These are phyloP conservation scores for Grammothele lineata DNA, from an alignment of 768 basidiomycete genomes.

Conservation along the genomic window DNA sequence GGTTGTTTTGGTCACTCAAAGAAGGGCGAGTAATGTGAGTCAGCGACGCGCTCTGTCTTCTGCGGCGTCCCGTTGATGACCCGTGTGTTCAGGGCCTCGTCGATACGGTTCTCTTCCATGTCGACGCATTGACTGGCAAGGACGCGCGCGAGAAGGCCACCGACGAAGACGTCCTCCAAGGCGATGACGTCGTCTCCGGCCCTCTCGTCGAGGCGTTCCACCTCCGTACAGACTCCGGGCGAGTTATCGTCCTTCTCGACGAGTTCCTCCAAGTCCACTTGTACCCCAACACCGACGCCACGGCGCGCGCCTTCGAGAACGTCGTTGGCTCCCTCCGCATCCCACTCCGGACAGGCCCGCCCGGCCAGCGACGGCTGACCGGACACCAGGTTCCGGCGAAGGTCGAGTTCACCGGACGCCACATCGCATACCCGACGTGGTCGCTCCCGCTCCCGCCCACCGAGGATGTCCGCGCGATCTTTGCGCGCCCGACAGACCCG, in stretches of 20 bases:
- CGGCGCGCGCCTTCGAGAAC: conserved; percentile 39
- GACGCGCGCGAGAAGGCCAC: conserved; percentile 34
- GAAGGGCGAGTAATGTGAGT: conserved; percentile 59
- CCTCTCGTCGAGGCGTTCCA: conserved; percentile 56
- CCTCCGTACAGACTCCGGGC: conserved; percentile 36
- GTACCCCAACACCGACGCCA: conserved; percentile 57
- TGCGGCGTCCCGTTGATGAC: not conserved
- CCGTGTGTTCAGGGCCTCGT: conserved; percentile 49
- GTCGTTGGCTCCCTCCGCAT: conserved; percentile 48
- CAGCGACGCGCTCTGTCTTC: not conserved
- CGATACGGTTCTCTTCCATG: conserved; percentile 72
- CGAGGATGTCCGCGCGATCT: conserved; percentile 54
- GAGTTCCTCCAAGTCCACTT: conserved; percentile 66
- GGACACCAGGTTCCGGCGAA: conserved; percentile 52
- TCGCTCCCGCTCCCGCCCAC: conserved; percentile 47
- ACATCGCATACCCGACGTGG: conserved; percentile 66
- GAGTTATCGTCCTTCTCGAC: conserved; percentile 64
- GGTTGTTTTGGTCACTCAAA: conserved; percentile 59
- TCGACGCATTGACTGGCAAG: conserved; percentile 78
- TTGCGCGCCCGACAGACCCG: conserved; percentile 43
- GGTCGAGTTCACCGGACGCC: conserved; percentile 37
- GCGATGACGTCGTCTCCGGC: conserved; percentile 57
- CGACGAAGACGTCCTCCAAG: conserved; percentile 44
- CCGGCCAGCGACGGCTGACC: conserved; percentile 42
- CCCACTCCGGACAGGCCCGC: conserved; percentile 44